Percentiles rank a stretch among this genome's conserved stretches.
These are phyloP conservation scores for Babjeviella inositovora DNA, from an alignment of 805 yeast genomes.

Conservation along the genomic window DNA sequence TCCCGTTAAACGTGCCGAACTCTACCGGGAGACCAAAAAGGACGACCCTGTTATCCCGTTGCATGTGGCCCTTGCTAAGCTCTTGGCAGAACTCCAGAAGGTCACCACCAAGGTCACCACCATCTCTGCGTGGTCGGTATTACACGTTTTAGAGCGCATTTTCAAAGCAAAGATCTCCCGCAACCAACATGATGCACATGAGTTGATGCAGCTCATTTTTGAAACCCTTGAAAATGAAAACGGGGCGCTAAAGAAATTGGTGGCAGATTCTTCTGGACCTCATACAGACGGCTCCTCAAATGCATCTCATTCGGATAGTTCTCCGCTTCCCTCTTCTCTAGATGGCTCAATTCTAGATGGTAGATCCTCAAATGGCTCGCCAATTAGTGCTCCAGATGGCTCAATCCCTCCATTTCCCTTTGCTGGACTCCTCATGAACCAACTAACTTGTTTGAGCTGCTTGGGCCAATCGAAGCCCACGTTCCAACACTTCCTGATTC, in stretches of 20 bases:
- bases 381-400: slow-evolving; percentile 2
- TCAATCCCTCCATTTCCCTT: slow-evolving; percentile 57
- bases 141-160: slow-evolving; percentile 56
- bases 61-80: slow-evolving; percentile 37
- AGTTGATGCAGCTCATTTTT: slow-evolving; percentile 63
- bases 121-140: slow-evolving; percentile 64
- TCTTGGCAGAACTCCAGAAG: slow-evolving; percentile 43
- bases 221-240: slow-evolving; percentile 67
- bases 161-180: slow-evolving; percentile 62
- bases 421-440: slow-evolving; percentile 47
- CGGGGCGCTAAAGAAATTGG: slow-evolving; percentile 17
- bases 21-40: slow-evolving; percentile 4
- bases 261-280: slow-evolving; percentile 4
- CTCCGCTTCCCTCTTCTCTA: slow-evolving; percentile 3
- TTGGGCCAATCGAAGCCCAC: slow-evolving; percentile 39
- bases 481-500: slow-evolving; percentile 46
- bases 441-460: slow-evolving; percentile 58
- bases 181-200: slow-evolving; percentile 93
- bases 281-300: not conserved
- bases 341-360: too few species aligned
- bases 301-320: not conserved
- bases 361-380: slow-evolving; percentile 2
- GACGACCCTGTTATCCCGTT: slow-evolving; percentile 18
- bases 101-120: slow-evolving; percentile 35
- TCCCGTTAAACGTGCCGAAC: slow-evolving; percentile 6